phyloP scores from a whole-genome alignment of 148 eudicot genomes.

The Cornus controversa region DNA sequence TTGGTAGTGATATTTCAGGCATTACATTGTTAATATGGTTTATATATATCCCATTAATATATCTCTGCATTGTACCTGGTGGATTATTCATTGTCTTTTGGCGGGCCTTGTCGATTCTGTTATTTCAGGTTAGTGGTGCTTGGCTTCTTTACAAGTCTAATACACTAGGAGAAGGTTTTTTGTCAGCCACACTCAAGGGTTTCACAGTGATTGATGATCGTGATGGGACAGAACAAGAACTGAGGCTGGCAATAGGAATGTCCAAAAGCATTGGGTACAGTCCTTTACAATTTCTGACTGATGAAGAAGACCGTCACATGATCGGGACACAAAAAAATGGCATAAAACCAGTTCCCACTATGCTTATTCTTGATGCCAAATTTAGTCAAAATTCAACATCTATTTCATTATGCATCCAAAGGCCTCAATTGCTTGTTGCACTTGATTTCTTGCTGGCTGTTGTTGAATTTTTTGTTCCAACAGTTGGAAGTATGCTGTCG shows the following conservation, averaged over 20 bases:
- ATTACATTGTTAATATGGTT: not conserved
- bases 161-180: conserved; percentile 62
- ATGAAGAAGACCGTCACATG: conserved; percentile 32
- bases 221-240: conserved; percentile 84
- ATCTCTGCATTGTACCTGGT: not conserved
- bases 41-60: not conserved
- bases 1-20: not conserved
- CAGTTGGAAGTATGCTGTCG: conserved; percentile 60
- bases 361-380: conserved; percentile 91
- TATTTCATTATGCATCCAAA: conserved; percentile 72
- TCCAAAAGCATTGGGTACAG: conserved; percentile 49
- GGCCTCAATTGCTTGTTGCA: conserved; percentile 96
- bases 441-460: conserved; percentile 93
- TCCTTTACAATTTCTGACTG: conserved; percentile 31
- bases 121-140: conserved; percentile 65
- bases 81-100: not conserved
- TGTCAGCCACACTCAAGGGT: conserved; percentile 82
- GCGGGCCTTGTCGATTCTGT: not conserved
- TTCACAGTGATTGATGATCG: conserved; percentile 90
- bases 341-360: conserved; percentile 52
- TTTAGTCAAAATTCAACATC: conserved; percentile 52
- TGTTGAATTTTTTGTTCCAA: conserved; percentile 86
- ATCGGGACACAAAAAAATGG: conserved; percentile 26
- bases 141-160: conserved; percentile 90
- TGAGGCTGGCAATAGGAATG: conserved; percentile 81